Base-by-base conservation (phyloP, 192 early-diverging fungal genomes). In the Diversispora eburnea region DNA sequence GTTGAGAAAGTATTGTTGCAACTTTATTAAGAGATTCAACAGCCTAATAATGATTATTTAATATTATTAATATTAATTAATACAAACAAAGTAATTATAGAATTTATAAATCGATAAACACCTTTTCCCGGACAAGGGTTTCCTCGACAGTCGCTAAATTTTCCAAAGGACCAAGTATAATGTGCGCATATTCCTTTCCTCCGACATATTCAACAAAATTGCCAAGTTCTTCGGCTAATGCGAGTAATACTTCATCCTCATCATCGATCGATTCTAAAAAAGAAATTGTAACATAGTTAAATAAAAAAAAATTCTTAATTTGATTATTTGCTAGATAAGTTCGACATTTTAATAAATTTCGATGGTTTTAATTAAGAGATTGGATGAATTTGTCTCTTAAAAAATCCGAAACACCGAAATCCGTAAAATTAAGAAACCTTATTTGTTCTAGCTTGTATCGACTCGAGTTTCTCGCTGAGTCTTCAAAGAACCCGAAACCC, bases 101-200 rank as follows among this genome's bases (percentile, higher is more conserved):
- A 54, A 54, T 54, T 54, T 54, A 54, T 17, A 17, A 54, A 13
- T 17, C n/a, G 12, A 17, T 10, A 15, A 8, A 70, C 87, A 93
- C 95, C 90, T 97, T 98, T 57, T 98, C 96, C 69, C 98, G 84
- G n/a, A 99, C 98, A 67, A 95, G 89, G 4, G 94, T 95, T 75
- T 99, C 98, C 79, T 99, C 98, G 4, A 97, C 96, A 19, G 95
- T 94, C 12, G 98, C 95, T 59, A 99, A 84, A 67, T 95, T 98
- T 81, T 98, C 98, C 68, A 99, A 85, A n/a, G 95, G 92, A 43
- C 88, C 83, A 65, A 99, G 80, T 39, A 99, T 85, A 72, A 94
- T 82, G 76, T 94, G 93, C 4, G 91, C 94, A 80, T 90, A 89
- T 43, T 88, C 86, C 12, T 92, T 87, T 13, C 98, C 98, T 19